phyloP scores from a whole-genome alignment of 2,329 filamentous ascomycete genomes.

The Myriangium duriaei region DNA sequence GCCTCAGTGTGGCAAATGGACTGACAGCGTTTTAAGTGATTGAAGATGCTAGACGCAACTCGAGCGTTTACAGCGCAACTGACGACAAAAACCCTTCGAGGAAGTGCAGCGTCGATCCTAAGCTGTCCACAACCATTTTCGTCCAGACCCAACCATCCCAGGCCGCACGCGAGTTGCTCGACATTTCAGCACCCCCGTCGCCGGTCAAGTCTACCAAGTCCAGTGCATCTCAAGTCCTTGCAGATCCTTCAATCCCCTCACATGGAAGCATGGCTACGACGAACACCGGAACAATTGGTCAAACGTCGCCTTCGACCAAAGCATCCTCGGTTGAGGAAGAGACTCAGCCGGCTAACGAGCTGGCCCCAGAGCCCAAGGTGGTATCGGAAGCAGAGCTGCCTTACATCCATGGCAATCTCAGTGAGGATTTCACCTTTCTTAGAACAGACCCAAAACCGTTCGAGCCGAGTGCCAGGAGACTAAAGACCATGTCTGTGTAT shows the following conservation, averaged over 20 bases:
- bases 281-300: conserved; percentile 19
- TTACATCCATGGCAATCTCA: conserved; percentile 1
- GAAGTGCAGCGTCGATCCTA: conserved; percentile 24
- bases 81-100: conserved; percentile 20
- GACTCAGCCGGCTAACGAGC: too few relatives aligned
- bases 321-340: conserved; percentile 22
- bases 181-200: conserved; percentile 7
- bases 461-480: conserved; percentile 1
- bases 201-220: conserved; percentile 8
- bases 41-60: conserved; percentile 6
- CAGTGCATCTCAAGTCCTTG: conserved; percentile 2
- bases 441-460: conserved; percentile 3
- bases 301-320: conserved; percentile 21
- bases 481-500: conserved; percentile 9
- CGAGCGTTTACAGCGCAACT: conserved; percentile 13
- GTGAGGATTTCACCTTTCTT: conserved; percentile 5
- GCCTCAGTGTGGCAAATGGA: conserved; percentile 2
- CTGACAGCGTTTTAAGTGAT: conserved; percentile 9
- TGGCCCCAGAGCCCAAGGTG: conserved; percentile 18
- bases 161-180: conserved; percentile 7
- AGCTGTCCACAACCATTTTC: conserved; percentile 12
- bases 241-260: conserved; percentile 19
- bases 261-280: conserved; percentile 22
- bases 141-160: conserved; percentile 12
- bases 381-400: conserved; percentile 14